Evolutionary conservation across 495 filamentous ascomycete genomes (phyloP).

Genomic region (Aspergillus wentii): DNA sequence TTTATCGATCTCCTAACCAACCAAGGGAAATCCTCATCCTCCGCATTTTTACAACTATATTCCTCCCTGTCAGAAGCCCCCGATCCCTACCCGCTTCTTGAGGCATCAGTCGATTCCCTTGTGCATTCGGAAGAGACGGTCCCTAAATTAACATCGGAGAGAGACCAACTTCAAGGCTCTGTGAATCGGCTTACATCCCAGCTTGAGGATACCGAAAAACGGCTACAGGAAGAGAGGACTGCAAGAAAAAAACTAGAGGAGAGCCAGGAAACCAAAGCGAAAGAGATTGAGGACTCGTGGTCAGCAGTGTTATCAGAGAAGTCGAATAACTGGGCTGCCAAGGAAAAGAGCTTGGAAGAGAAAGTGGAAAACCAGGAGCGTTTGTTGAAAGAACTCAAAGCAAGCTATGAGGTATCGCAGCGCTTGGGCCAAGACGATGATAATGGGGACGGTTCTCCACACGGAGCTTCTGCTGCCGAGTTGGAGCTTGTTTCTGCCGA

Average conservation of each 20-base stretch:
- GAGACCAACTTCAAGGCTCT: conserved; percentile 74
- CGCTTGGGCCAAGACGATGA: conserved; percentile 71
- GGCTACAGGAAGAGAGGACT: conserved; percentile 66
- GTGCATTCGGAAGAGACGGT: conserved; percentile 85
- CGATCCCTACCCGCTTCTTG: conserved; percentile 92
- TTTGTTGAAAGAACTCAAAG: conserved; percentile 89
- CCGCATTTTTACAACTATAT: conserved; percentile 87
- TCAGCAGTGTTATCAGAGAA: conserved; percentile 89
- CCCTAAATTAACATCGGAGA: conserved; percentile 81
- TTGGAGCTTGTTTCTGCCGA: conserved; percentile 89
- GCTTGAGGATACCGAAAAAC: conserved; percentile 77
- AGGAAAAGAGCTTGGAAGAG: conserved; percentile 86
- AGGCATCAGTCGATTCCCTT: conserved; percentile 92
- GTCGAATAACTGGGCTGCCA: conserved; percentile 92
- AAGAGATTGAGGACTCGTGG: conserved; percentile 88
- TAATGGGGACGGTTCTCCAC: conserved; percentile 47
- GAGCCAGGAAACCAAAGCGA: conserved; percentile 67
- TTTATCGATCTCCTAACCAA: conserved; percentile 96
- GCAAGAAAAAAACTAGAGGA: conserved; percentile 72
- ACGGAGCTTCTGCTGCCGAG: conserved; percentile 76
- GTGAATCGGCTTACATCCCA: conserved; percentile 83
- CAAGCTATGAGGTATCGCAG: conserved; percentile 94
- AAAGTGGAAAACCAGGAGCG: conserved; percentile 93
- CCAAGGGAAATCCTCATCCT: conserved; percentile 86
- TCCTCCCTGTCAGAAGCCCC: conserved; percentile 91